Evolutionary conservation across 306 rosid genomes (phyloP).

Genomic region (Lablab purpureus): DNA sequence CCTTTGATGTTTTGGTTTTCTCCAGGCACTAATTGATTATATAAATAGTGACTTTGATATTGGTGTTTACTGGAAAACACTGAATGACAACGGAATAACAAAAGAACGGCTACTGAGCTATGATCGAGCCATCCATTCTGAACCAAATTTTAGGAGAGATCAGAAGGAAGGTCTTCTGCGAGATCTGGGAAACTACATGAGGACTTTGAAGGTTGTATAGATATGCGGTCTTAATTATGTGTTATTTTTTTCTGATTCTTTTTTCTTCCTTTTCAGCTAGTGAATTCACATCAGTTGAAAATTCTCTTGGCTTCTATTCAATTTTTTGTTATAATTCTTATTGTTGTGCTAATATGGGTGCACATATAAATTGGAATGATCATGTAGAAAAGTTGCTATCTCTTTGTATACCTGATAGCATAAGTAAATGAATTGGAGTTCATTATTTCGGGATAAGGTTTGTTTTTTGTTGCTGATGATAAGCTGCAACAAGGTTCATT

Average conservation of each 20-base stretch:
- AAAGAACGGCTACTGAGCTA: constrained; percentile 96
- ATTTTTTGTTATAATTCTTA: constrained; percentile 32
- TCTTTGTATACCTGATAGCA: constrained; percentile 9
- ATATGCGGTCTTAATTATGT: constrained; percentile 32
- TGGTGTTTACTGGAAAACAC: constrained; percentile 89
- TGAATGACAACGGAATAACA: constrained; percentile 92
- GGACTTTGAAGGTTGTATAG: constrained; percentile 88
- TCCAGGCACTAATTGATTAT: constrained; percentile 90
- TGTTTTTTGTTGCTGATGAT: constrained; percentile 31
- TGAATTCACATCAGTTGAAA: constrained; percentile 31
- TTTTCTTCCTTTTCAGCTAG: constrained; percentile 13
- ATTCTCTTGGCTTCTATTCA: constrained; percentile 35
- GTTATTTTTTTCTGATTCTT: not conserved
- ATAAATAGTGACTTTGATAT: constrained; percentile 79
- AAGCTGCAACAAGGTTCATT: constrained; percentile 27
- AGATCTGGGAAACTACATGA: constrained; percentile 86
- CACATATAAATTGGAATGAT: constrained; percentile 16
- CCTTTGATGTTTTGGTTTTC: constrained; percentile 36
- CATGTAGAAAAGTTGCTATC: constrained; percentile 13
- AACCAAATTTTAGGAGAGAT: constrained; percentile 82
- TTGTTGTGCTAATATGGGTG: constrained; percentile 33
- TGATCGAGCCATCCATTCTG: constrained; percentile 91
- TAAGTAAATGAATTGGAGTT: constrained; percentile 34
- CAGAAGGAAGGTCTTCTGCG: constrained; percentile 88
- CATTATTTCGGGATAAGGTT: constrained; percentile 1